Percentiles rank a stretch among this genome's conserved stretches.
Evolutionary conservation across 768 basidiomycete species (phyloP).

Genomic region (Lactarius deliciosus): DNA sequence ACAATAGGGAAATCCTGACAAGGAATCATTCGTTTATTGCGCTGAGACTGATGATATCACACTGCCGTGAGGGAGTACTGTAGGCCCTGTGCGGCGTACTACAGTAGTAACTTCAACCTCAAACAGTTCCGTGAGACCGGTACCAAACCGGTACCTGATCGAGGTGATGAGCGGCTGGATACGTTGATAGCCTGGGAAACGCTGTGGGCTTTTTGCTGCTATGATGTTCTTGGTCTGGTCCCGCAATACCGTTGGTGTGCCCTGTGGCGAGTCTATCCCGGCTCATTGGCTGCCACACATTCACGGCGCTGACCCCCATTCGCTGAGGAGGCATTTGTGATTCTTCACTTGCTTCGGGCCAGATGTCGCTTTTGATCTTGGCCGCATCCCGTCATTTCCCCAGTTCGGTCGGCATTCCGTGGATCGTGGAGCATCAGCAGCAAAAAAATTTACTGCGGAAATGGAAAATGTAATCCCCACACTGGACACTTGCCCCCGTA

Average conservation of each 20-base stretch:
- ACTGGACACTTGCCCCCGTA: not conserved
- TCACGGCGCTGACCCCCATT: conserved; percentile 6
- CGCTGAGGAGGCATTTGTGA: conserved; percentile 1
- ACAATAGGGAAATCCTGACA: not conserved
- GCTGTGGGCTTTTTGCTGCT: not conserved
- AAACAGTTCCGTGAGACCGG: conserved; percentile 6
- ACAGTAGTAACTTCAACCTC: not conserved
- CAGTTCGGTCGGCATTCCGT: conserved; percentile 11
- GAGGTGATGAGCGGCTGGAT: conserved; percentile 6
- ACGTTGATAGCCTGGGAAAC: conserved; percentile 14
- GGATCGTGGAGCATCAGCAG: conserved; percentile 23
- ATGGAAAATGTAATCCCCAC: not conserved
- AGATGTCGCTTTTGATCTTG: conserved; percentile 10
- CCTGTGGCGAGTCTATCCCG: not conserved
- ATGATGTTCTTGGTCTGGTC: not conserved
- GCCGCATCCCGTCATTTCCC: conserved; percentile 7
- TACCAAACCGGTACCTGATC: conserved; percentile 7
- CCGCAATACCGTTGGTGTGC: not conserved
- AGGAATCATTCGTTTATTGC: not conserved
- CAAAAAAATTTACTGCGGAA: conserved; percentile 12
- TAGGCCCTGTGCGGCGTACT: not conserved
- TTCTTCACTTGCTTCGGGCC: conserved; percentile 3
- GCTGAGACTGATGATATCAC: not conserved
- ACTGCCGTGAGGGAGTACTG: not conserved
- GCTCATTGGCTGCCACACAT: conserved; percentile 1